Evolutionary conservation across 2,329 filamentous ascomycete species (phyloP).

Genomic region (Geoglossum cookeanum): DNA sequence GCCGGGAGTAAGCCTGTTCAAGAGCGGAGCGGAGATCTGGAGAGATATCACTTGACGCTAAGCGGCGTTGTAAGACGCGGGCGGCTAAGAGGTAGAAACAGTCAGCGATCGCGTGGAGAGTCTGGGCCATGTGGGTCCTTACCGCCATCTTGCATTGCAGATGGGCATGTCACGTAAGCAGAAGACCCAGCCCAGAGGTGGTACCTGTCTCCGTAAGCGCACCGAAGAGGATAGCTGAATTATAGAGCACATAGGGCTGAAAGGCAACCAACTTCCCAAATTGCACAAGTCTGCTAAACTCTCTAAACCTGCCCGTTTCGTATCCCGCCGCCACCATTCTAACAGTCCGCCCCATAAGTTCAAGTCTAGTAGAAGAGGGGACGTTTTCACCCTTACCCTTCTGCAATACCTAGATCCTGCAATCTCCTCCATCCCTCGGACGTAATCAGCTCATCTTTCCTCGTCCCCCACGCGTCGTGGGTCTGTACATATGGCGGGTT

Average conservation of each 20-base stretch:
- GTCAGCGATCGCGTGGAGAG: background rate
- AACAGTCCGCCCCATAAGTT: background rate
- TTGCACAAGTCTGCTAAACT: constrained; percentile 37
- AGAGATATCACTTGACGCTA: background rate
- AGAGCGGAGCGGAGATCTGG: constrained; percentile 8
- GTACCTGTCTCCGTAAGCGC: constrained; percentile 10
- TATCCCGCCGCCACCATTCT: constrained; percentile 39
- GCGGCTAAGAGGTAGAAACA: background rate
- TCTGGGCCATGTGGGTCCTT: background rate
- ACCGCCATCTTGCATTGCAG: constrained; percentile 31
- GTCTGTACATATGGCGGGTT: constrained; percentile 43
- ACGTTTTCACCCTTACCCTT: constrained; percentile 20
- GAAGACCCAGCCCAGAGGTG: constrained; percentile 42
- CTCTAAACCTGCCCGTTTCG: constrained; percentile 28
- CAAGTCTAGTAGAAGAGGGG: background rate
- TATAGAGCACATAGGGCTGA: background rate
- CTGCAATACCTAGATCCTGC: constrained; percentile 36
- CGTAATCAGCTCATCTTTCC: constrained; percentile 39
- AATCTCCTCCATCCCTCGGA: constrained; percentile 46
- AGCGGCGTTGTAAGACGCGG: background rate
- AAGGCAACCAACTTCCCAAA: constrained; percentile 29
- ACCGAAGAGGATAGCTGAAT: constrained; percentile 5
- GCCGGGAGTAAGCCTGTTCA: constrained; percentile 12
- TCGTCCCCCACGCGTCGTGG: constrained; percentile 41
- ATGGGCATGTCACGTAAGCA: constrained; percentile 44